phyloP scores from a whole-genome alignment of 768 basidiomycete species.

The Macrolepiota albuminosa region DNA sequence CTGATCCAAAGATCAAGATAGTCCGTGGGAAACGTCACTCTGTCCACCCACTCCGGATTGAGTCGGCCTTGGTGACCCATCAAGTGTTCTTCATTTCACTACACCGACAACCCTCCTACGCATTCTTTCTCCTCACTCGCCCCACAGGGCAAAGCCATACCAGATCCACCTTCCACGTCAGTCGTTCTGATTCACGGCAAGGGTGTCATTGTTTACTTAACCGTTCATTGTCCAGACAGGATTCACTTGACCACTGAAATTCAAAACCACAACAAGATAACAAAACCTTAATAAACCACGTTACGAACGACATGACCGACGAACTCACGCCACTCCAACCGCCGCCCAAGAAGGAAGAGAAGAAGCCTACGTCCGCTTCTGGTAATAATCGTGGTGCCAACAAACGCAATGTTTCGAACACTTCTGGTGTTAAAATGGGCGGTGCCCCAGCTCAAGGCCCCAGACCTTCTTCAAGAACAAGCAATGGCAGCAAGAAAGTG shows the following conservation, averaged over 20 bases:
- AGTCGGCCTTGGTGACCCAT: slow-evolving; percentile 26
- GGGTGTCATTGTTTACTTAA: slow-evolving; percentile 9
- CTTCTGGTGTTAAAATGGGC: slow-evolving; percentile 39
- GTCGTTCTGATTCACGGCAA: not conserved
- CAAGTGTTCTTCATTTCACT: slow-evolving; percentile 47
- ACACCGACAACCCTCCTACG: slow-evolving; percentile 37
- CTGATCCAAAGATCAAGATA: not conserved
- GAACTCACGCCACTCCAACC: slow-evolving; percentile 56
- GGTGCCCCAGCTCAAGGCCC: slow-evolving; percentile 37
- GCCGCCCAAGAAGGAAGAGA: slow-evolving; percentile 68
- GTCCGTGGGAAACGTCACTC: slow-evolving; percentile 36
- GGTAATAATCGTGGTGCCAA: slow-evolving; percentile 46
- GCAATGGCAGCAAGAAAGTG: slow-evolving; percentile 54
- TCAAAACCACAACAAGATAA: slow-evolving; percentile 40
- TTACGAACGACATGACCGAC: slow-evolving; percentile 90
- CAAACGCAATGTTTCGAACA: slow-evolving; percentile 54
- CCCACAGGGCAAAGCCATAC: slow-evolving; percentile 79
- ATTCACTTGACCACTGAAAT: slow-evolving; percentile 27
- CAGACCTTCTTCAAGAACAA: slow-evolving; percentile 60
- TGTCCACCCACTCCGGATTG: slow-evolving; percentile 22
- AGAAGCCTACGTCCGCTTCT: slow-evolving; percentile 48
- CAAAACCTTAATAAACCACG: slow-evolving; percentile 42
- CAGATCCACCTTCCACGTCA: slow-evolving; percentile 15
- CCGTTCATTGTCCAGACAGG: slow-evolving; percentile 17
- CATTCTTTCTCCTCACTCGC: slow-evolving; percentile 73